Evolutionary conservation across 1,139 yeast species (phyloP).

Genomic region (Kluyveromyces sp.): DNA sequence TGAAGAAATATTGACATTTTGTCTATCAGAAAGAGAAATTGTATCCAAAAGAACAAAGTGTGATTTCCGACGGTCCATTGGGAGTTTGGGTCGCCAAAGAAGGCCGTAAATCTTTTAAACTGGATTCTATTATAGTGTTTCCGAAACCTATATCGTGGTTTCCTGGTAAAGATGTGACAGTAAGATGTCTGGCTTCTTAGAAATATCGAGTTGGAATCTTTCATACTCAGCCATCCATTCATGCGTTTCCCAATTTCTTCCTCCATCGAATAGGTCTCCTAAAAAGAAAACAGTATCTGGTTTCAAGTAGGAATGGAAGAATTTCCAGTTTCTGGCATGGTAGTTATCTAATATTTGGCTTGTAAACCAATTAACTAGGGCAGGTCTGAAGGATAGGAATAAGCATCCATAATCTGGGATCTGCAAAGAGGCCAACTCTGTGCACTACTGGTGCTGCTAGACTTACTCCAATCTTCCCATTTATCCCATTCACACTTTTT

Average conservation of each 20-base stretch:
- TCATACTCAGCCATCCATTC: slow-evolving; percentile 67
- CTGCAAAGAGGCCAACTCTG: slow-evolving; percentile 71
- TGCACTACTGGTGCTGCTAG: slow-evolving; percentile 36
- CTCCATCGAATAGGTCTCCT: slow-evolving; percentile 94
- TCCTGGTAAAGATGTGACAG: slow-evolving; percentile 68
- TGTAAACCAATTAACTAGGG: slow-evolving; percentile 39
- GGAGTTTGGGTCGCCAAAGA: slow-evolving; percentile 65
- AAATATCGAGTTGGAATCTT: slow-evolving; percentile 60
- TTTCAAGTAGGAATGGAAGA: slow-evolving; percentile 48
- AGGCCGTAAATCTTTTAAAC: slow-evolving; percentile 54
- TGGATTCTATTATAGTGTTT: slow-evolving; percentile 45
- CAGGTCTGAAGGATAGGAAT: slow-evolving; percentile 56
- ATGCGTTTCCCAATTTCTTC: slow-evolving; percentile 72
- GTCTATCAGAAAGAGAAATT: slow-evolving; percentile 59
- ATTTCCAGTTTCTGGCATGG: slow-evolving; percentile 66
- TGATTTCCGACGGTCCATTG: slow-evolving; percentile 62
- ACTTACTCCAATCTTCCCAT: slow-evolving; percentile 50
- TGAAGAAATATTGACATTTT: slow-evolving; percentile 35
- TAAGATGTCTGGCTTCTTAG: slow-evolving; percentile 38
- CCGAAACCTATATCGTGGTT: slow-evolving; percentile 96
- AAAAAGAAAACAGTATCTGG: slow-evolving; percentile 75
- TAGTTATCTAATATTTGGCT: slow-evolving; percentile 56
- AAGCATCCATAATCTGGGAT: slow-evolving; percentile 79
- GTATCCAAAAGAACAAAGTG: slow-evolving; percentile 73
- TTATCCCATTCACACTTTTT: slow-evolving; percentile 51